Base-by-base conservation (phyloP, 1,284 basidiomycete genomes). In the Naganishia sp. region DNA sequence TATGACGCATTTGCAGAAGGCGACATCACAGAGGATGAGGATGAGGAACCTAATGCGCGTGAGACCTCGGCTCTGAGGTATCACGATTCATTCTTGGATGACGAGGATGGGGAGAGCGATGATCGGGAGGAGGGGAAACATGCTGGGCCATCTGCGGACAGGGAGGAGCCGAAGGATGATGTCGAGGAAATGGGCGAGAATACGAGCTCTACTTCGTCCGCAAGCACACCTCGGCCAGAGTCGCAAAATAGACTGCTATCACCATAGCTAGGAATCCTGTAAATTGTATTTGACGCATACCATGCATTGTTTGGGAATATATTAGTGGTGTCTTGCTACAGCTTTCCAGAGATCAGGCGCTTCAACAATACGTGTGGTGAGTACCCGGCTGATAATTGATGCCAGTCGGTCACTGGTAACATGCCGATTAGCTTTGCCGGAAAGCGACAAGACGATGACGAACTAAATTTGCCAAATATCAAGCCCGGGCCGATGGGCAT, bases 1-100 rank as follows among this genome's bases (percentile, higher is more conserved):
- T 94, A 94, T 73, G 92, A 94, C 78, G 92, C 92, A 17, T 94
- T 94, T 79, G 92, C 65, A 18, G 68, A 66, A 45, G 57, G 91
- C 23, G 90, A 92, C 72, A 77, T 76, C 18, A 74, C 73, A 46
- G 72, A 72, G 1, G 74, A 75, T 15, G 75, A 75, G 6, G 75
- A 73, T 25, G 72, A 71, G 17, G 75, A 74, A 10, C 75, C 71
- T 18, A 71, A 69, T 11, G 76, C 72, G 31, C 66, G 60, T 15
- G 70, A 68, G n/a, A 60, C 47, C 13, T 72, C 72, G 2, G 74
- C 72, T 9, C 69, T 80, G 56, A 68, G 73, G 51, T 80, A 80
- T 66, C 79, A 80, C 65, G 79, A 80, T 68, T 73, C 74, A 53
- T 80, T 79, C 71, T 68, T 80, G 32, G 77, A 74, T 23, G 78